Base-by-base conservation (phyloP, 805 yeast genomes). In the Metschnikowia continentalis region DNA sequence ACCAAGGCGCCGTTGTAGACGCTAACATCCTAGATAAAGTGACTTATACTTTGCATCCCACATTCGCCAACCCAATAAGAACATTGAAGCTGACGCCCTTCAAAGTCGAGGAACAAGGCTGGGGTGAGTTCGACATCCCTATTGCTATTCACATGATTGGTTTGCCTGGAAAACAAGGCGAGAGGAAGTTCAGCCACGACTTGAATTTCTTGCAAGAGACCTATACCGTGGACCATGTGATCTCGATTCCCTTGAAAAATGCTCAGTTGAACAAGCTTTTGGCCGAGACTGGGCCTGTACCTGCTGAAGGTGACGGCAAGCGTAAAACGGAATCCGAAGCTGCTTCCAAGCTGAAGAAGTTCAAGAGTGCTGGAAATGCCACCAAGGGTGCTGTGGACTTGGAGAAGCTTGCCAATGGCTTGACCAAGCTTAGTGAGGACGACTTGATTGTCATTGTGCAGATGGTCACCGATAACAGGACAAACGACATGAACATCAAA, bases 81-180 rank as follows among this genome's bases (percentile, higher is more conserved):
- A 76, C 86, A 11, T 67, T 90, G 64, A 88, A 87, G 63, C 84
- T 84, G 62, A 80, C 87, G 8, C 99, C 99, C 10, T 92, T 91
- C 71, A 80, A 72, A 63, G 86, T 92, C 51, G 88, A 83, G 62
- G 99, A 92, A 68, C 85, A 89, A 72, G 99, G 99, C 47, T 92
- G 99, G 98, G 99, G 98, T 67, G 98, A 92, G 59, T 92, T 92
- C 63, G 97, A 91, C 64, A 79, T 94, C 65, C 88, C 88, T 36
- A 84, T 94, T 54, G 78, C 87, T 33, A 74, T 91, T 40, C 86
- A 86, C 54, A 72, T 88, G 42, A 77, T 85, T 17, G 78, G 78
- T 13, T 61, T 74, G 42, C 62, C 67, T 20, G 98, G 95, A 53
- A 88, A 86, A 64, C 87, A 85, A 49, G 98, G 98, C 45, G 97